A percentile compares a stretch with the other conserved stretches of the same genome.
phyloP scores from a whole-genome alignment of 805 yeast genomes.

The Torulaspora gathmanii region DNA sequence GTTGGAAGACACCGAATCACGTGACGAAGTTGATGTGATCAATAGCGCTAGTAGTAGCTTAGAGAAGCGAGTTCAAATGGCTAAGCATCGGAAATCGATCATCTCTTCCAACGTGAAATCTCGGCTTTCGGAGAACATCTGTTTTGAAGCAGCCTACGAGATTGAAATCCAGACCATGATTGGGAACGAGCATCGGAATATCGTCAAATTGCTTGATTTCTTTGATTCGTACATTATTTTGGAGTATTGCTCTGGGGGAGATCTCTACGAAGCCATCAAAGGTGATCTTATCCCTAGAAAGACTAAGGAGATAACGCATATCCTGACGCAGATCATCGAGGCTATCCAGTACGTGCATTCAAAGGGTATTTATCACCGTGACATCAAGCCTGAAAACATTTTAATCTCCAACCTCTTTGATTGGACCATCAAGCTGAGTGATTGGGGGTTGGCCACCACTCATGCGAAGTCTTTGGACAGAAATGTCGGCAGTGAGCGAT shows the following conservation, averaged over 20 bases:
- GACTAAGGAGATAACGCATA: conserved; percentile 44
- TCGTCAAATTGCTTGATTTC: conserved; percentile 55
- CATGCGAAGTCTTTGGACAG: conserved; percentile 57
- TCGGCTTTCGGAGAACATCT: conserved; percentile 39
- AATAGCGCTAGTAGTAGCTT: conserved; percentile 17
- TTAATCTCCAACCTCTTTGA: conserved; percentile 47
- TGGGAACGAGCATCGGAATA: conserved; percentile 51
- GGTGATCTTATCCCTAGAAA: conserved; percentile 52
- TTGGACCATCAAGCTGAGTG: conserved; percentile 60
- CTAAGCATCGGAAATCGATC: conserved; percentile 31
- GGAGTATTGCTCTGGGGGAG: conserved; percentile 87
- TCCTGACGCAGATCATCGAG: conserved; percentile 58
- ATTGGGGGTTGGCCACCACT: conserved; percentile 68
- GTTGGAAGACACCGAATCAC: conserved; percentile 17
- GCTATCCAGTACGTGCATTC: conserved; percentile 75
- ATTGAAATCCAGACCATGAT: conserved; percentile 59
- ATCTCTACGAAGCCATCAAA: conserved; percentile 74
- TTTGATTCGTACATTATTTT: conserved; percentile 68
- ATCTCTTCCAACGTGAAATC: conserved; percentile 36
- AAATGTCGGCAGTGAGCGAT: conserved; percentile 84
- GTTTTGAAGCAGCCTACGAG: conserved; percentile 63
- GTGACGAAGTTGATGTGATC: conserved; percentile 8
- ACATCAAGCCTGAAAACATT: conserved; percentile 75
- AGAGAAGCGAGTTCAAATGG: conserved; percentile 25
- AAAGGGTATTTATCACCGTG: conserved; percentile 71